Evolutionary conservation across 768 basidiomycete genomes (phyloP).

Genomic region (Fomitopsis serialis): DNA sequence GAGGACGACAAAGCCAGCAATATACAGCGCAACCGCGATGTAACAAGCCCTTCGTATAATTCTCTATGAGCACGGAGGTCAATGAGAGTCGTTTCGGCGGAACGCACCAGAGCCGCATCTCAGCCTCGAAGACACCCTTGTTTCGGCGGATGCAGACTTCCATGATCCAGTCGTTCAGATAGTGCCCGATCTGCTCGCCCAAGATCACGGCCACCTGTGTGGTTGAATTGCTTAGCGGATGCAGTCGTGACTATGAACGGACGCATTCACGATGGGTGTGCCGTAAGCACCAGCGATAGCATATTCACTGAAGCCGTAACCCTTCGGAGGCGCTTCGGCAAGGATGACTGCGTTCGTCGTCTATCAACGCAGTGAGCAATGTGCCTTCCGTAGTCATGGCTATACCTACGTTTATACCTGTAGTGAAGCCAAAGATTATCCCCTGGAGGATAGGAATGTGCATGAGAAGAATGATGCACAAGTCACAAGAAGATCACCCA

Average conservation of each 20-base stretch:
- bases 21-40: slow-evolving; percentile 51
- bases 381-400: neutral
- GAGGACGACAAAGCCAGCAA: slow-evolving; percentile 55
- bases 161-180: slow-evolving; percentile 46
- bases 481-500: neutral
- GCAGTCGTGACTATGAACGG: neutral
- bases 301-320: slow-evolving; percentile 45
- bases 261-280: slow-evolving; percentile 43
- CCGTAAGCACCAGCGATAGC: slow-evolving; percentile 50
- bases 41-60: slow-evolving; percentile 48
- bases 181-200: slow-evolving; percentile 49
- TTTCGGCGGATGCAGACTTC: slow-evolving; percentile 38
- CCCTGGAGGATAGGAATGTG: slow-evolving; percentile 35
- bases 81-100: neutral
- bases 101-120: slow-evolving; percentile 51
- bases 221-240: neutral
- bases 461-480: neutral
- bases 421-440: slow-evolving; percentile 56
- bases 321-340: slow-evolving; percentile 46
- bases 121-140: slow-evolving; percentile 49
- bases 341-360: slow-evolving; percentile 68
- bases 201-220: slow-evolving; percentile 42
- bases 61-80: neutral
- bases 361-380: slow-evolving; percentile 23
- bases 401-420: slow-evolving; percentile 49